Evolutionary conservation across 768 basidiomycete species (phyloP).

Genomic region (Pleurotus salmoneostramineus): DNA sequence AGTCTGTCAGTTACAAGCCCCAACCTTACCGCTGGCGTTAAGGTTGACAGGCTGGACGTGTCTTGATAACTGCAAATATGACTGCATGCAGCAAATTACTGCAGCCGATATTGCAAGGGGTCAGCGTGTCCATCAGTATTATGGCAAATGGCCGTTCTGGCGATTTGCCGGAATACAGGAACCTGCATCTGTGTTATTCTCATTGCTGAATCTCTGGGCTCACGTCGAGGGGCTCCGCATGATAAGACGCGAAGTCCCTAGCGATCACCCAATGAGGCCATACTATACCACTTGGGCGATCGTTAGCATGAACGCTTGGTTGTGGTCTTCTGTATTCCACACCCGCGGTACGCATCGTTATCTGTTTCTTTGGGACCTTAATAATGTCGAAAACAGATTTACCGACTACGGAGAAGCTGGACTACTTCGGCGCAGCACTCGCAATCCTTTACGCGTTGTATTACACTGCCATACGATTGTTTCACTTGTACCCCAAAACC

Average conservation of each 20-base stretch:
- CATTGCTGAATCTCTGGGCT: slow-evolving; percentile 76
- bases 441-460: slow-evolving; percentile 83
- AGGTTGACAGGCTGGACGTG: slow-evolving; percentile 85
- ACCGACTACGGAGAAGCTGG: slow-evolving; percentile 81
- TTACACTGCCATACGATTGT: slow-evolving; percentile 70
- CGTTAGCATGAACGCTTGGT: slow-evolving; percentile 85
- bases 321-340: slow-evolving; percentile 91
- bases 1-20: slow-evolving; percentile 34
- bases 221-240: slow-evolving; percentile 60
- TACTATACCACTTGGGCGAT: slow-evolving; percentile 68
- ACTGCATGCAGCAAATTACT: slow-evolving; percentile 81
- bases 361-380: slow-evolving; percentile 4
- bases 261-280: slow-evolving; percentile 60
- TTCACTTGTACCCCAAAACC: slow-evolving; percentile 61
- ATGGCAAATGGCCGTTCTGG: slow-evolving; percentile 98
- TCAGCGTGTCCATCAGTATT: slow-evolving; percentile 64
- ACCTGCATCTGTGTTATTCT: slow-evolving; percentile 89
- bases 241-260: slow-evolving; percentile 43
- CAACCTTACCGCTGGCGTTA: slow-evolving; percentile 46
- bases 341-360: slow-evolving; percentile 64
- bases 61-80: slow-evolving; percentile 82
- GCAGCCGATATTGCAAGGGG: slow-evolving; percentile 43
- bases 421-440: slow-evolving; percentile 92
- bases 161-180: slow-evolving; percentile 88
- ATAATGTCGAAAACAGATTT: slow-evolving; percentile 49